A percentile compares a stretch with the other conserved stretches of the same genome.
Conservation (phyloP, 1,284 basidiomycete genomes). For the Melanopsichium pennsylvanicum region DNA sequence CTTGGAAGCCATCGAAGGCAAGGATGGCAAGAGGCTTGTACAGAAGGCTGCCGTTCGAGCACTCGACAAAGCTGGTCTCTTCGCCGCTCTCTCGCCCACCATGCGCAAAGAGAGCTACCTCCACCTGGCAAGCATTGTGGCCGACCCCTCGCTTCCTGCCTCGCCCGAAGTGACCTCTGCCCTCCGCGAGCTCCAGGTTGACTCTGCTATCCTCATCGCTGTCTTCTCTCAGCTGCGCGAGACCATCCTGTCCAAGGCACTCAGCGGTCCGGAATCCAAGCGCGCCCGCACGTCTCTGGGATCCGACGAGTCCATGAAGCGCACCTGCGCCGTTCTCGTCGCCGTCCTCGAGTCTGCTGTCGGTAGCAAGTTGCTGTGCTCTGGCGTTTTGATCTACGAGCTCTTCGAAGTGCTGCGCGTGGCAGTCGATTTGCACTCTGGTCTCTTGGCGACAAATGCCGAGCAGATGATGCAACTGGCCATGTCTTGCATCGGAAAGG, state of each 20-base stretch:
- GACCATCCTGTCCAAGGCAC: constrained; percentile 68
- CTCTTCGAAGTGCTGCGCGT: constrained; percentile 79
- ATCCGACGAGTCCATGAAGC: constrained; percentile 40
- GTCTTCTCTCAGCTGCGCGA: constrained; percentile 72
- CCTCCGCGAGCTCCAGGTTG: constrained; percentile 48
- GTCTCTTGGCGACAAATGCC: constrained; percentile 72
- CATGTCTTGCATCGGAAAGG: constrained; percentile 75
- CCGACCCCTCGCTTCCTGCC: constrained; percentile 35
- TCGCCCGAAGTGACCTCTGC: constrained; percentile 36
- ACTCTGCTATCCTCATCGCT: constrained; percentile 70
- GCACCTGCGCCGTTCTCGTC: constrained; percentile 47
- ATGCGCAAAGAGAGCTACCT: constrained; percentile 72
- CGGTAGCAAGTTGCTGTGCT: constrained; percentile 73
- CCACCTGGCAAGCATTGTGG: constrained; percentile 66
- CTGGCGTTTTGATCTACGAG: constrained; percentile 76
- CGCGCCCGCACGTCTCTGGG: constrained; percentile 36
- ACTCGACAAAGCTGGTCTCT: constrained; percentile 70
- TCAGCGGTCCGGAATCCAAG: constrained; percentile 68
- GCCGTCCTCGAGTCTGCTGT: constrained; percentile 77
- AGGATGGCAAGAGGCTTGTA: constrained; percentile 22
- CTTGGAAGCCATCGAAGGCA: constrained; percentile 23
- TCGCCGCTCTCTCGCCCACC: constrained; percentile 70
- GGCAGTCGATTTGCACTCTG: constrained; percentile 71
- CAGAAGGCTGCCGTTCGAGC: constrained; percentile 56
- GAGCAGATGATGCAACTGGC: constrained; percentile 85